A percentile compares a stretch with the other conserved stretches of the same genome.
phyloP scores from a whole-genome alignment of 1,139 yeast species.

The Pichia sp. region DNA sequence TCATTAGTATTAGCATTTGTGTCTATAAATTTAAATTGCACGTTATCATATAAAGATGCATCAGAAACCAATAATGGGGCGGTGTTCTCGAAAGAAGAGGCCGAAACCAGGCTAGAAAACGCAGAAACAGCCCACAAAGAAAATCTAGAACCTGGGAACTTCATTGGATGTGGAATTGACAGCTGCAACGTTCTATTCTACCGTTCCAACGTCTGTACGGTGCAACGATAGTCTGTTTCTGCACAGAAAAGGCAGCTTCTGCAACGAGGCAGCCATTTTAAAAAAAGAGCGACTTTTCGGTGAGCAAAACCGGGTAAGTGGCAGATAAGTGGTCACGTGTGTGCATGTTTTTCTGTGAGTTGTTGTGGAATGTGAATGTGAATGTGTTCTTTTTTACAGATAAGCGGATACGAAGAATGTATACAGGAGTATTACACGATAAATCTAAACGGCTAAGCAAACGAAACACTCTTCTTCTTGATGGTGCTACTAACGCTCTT shows the following conservation, averaged over 20 bases:
- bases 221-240: too few relatives aligned
- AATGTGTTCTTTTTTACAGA: not conserved
- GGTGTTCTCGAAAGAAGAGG: conserved; percentile 23
- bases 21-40: conserved; percentile 1
- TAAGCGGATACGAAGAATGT: too few relatives aligned
- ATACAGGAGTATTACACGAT: too few relatives aligned
- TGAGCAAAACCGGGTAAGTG: too few relatives aligned
- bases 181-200: too few relatives aligned
- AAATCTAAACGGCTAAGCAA: conserved; percentile 22
- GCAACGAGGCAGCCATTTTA: too few relatives aligned
- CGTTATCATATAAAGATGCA: not conserved
- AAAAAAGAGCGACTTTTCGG: too few relatives aligned
- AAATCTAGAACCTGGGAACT: not conserved
- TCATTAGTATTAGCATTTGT: conserved; percentile 1
- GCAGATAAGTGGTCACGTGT: too few relatives aligned
- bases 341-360: too few relatives aligned
- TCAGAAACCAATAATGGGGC: conserved; percentile 23
- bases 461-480: conserved; percentile 31
- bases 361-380: too few relatives aligned
- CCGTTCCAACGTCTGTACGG: too few relatives aligned
- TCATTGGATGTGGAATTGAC: too few relatives aligned
- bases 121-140: not conserved
- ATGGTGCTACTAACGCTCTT: conserved; percentile 30
- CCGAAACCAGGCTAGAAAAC: conserved; percentile 1
- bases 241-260: not conserved